phyloP scores from a whole-genome alignment of 2,329 filamentous ascomycete genomes.

The Juglanconis oblonga region DNA sequence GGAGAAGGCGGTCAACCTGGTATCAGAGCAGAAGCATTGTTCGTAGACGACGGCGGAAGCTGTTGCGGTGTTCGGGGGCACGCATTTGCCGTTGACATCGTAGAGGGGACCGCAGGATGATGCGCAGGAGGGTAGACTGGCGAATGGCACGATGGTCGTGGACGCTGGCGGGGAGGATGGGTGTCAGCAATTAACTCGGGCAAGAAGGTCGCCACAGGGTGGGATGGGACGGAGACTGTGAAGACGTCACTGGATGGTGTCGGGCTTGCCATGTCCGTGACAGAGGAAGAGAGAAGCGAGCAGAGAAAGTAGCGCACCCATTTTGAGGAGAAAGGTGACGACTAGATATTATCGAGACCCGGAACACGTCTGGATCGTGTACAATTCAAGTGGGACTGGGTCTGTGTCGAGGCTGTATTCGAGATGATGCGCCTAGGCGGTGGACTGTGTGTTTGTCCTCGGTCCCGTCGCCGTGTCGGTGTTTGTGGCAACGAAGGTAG shows the following conservation, averaged over 20 bases:
- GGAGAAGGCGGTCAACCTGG: slow-evolving; percentile 56
- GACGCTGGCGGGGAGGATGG: slow-evolving; percentile 23
- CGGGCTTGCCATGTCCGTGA: background rate
- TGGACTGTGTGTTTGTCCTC: background rate
- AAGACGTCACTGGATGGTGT: background rate
- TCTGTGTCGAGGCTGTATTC: background rate
- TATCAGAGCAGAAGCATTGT: slow-evolving; percentile 71
- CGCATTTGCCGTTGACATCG: slow-evolving; percentile 70
- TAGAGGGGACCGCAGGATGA: slow-evolving; percentile 57
- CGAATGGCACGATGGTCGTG: slow-evolving; percentile 58
- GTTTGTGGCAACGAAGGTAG: background rate
- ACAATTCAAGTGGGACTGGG: background rate
- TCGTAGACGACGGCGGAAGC: slow-evolving; percentile 54
- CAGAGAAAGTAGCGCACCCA: slow-evolving; percentile 12
- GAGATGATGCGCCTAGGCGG: background rate
- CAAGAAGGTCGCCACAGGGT: background rate
- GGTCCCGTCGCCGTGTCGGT: background rate
- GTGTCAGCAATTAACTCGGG: background rate
- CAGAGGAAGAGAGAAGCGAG: background rate
- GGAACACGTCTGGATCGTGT: background rate
- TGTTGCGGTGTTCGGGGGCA: slow-evolving; percentile 52
- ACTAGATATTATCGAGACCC: slow-evolving; percentile 2
- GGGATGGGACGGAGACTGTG: background rate
- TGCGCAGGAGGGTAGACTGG: slow-evolving; percentile 61
- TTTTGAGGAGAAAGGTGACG: background rate